phyloP scores from a whole-genome alignment of 495 filamentous ascomycete genomes.

The Penicillium riverlandense region DNA sequence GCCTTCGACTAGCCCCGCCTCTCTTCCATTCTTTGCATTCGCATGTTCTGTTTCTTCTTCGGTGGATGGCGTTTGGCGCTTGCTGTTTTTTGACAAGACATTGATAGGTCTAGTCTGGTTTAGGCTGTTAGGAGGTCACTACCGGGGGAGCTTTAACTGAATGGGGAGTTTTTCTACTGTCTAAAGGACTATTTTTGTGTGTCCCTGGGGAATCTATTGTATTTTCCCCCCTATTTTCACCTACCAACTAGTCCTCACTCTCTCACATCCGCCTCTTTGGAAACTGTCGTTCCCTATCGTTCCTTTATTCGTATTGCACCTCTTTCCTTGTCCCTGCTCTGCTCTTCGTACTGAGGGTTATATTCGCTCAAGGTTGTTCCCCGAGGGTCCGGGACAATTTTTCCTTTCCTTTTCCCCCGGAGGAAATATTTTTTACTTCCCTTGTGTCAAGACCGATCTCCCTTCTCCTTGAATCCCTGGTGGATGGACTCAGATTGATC shows the following conservation, averaged over 20 bases:
- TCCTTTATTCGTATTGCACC: neutral
- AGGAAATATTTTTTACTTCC: too few species aligned
- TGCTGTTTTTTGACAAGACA: slow-evolving; percentile 8
- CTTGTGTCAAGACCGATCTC: too few species aligned
- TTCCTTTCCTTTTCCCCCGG: too few species aligned
- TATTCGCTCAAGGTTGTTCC: too few species aligned
- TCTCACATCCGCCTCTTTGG: slow-evolving; percentile 1
- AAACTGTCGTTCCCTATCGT: neutral
- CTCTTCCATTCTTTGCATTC: slow-evolving; percentile 14
- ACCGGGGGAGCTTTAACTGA: slow-evolving; percentile 1
- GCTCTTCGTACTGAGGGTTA: too few species aligned
- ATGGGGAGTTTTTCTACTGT: slow-evolving; percentile 19
- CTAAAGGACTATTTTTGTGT: slow-evolving; percentile 5
- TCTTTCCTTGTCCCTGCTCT: neutral
- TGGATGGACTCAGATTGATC: too few species aligned
- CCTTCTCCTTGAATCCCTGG: too few species aligned
- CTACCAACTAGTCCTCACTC: neutral
- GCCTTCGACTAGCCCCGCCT: slow-evolving; percentile 14
- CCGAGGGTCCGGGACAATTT: too few species aligned
- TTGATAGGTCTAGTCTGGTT: slow-evolving; percentile 6
- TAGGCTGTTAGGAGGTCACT: slow-evolving; percentile 13
- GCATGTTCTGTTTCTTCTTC: slow-evolving; percentile 5
- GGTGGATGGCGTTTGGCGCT: slow-evolving; percentile 20
- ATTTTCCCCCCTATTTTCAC: neutral
- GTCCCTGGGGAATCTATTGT: neutral